Evolutionary conservation across 1,139 yeast species (phyloP).

Genomic region (Taiozyma onychis): DNA sequence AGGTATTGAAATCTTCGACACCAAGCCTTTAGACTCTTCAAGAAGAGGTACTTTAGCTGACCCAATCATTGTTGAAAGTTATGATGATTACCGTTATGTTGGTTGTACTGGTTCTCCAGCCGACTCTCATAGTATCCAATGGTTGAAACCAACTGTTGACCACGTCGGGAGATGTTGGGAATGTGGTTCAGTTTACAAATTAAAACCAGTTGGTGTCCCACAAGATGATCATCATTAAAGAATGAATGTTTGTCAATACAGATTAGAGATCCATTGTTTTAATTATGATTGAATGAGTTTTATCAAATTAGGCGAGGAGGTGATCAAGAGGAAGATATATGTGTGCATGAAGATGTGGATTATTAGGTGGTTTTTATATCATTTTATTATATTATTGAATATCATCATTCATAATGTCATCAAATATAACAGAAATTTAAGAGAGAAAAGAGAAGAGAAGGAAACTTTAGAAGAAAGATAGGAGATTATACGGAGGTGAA

Average conservation of each 20-base stretch:
- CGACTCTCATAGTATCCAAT: slow-evolving; percentile 83
- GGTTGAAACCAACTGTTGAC: slow-evolving; percentile 87
- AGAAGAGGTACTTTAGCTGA: slow-evolving; percentile 85
- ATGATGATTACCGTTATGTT: slow-evolving; percentile 89
- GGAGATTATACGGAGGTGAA: neutral
- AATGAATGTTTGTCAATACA: neutral
- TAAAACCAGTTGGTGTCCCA: slow-evolving; percentile 86
- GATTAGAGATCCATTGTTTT: neutral
- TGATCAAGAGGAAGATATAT: neutral
- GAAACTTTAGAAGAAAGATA: neutral
- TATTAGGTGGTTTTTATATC: neutral
- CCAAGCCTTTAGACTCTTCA: slow-evolving; percentile 79
- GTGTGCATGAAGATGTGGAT: neutral
- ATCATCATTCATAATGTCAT: neutral
- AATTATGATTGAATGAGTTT: neutral
- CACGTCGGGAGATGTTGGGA: slow-evolving; percentile 97
- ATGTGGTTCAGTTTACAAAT: slow-evolving; percentile 91
- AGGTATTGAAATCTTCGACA: slow-evolving; percentile 94
- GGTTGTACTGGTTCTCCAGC: slow-evolving; percentile 98
- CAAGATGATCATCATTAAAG: slow-evolving; percentile 45
- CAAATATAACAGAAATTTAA: neutral
- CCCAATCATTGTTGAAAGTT: slow-evolving; percentile 87
- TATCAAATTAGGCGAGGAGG: neutral
- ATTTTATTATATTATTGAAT: neutral
- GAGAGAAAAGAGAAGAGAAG: neutral